Base-by-base conservation (phyloP, 495 filamentous ascomycete genomes). In the Trichoderma reesei region DNA sequence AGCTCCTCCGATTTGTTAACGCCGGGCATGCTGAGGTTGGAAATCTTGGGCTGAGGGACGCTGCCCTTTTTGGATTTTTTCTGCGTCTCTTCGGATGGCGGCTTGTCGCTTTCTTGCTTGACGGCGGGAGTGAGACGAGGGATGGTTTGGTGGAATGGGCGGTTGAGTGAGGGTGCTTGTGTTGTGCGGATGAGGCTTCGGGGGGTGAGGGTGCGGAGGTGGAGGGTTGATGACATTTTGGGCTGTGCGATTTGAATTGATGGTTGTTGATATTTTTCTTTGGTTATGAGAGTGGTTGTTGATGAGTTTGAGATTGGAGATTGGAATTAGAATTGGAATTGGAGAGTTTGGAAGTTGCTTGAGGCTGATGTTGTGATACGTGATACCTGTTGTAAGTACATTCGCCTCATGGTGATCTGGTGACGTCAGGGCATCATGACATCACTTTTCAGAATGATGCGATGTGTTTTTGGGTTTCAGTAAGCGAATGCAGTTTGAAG, bases 1-100 rank as follows among this genome's bases (percentile, higher is more conserved):
- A 80, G 67, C 10, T 74, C 71, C n/a, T 69, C n/a, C 4, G 31
- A 31, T n/a, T 34, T 61, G 16, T 72, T 67, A 10, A 64, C 59
- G 1, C 71, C 76, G 6, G 74, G 74, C 1, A 76, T 67, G 41
- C 70, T 70, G 18, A 71, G 71, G 62, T 78, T 79, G 64, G 70
- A 66, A 62, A 83, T 78, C 70, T 80, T 81, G 64, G 81, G 80
- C 66, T 72, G 70, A 13, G 76, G 65, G 8, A 48, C 18, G 44
- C 73, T 73, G 13, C 72, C 67, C 61, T 72, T 67, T 39, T 39
- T 39, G 6, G 38, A 61, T 70, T 68, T 3, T 10, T 16, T 5
- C 11, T 56, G 20, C 8, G 14, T 54, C 10, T 54, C 9, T 4
- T 54, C 46, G 46, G 46, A 26, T 26, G 26, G 46, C 46, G 16